Base-by-base conservation (phyloP, 2,329 filamentous ascomycete genomes). In the Orbilia blumenaviensis region DNA sequence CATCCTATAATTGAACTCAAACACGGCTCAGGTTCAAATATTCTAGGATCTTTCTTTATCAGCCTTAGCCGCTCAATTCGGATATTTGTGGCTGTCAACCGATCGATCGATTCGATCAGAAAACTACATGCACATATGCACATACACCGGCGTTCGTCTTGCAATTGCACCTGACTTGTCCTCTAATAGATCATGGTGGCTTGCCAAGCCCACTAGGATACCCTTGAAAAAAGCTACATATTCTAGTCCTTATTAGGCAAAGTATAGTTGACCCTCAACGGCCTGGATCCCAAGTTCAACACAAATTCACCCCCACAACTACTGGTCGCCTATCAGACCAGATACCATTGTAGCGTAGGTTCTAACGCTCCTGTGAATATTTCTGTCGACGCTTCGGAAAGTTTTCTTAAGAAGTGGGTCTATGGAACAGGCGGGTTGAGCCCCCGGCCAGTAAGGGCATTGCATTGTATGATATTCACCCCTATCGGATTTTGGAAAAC, bases 61-160 rank as follows among this genome's bases (percentile, higher is more conserved):
- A 69, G 72, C 72, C 64, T 68, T 68, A 67, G 32, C 54, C 62
- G 56, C 41, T 67, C 62, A 44, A 63, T 63, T 27, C 18, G 21
- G 29, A 9, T 36, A 23, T 21, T n/a, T 36, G 52, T 56, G 52
- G 52, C 52, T 56, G 52, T 38, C 32, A 38, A 23, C 10, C 3
- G 18, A 56, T 38, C 32, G 52, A 56, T 36, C 52, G 16, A 38
- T 29, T 34, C n/a, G n/a, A n/a, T n/a, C n/a, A n/a, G n/a, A n/a
- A n/a, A n/a, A n/a, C n/a, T n/a, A n/a, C 36, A 41, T 41, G 36
- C 7, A 41, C n/a, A 41, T n/a, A n/a, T n/a, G n/a, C n/a, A n/a
- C n/a, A n/a, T n/a, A n/a, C n/a, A n/a, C n/a, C n/a, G n/a, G n/a
- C n/a, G n/a, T n/a, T n/a, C 23, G 18, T 25, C 23, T 46, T 21